Conservation (phyloP, 352 stramenopile genomes). For the Phytophthora sojae region DNA sequence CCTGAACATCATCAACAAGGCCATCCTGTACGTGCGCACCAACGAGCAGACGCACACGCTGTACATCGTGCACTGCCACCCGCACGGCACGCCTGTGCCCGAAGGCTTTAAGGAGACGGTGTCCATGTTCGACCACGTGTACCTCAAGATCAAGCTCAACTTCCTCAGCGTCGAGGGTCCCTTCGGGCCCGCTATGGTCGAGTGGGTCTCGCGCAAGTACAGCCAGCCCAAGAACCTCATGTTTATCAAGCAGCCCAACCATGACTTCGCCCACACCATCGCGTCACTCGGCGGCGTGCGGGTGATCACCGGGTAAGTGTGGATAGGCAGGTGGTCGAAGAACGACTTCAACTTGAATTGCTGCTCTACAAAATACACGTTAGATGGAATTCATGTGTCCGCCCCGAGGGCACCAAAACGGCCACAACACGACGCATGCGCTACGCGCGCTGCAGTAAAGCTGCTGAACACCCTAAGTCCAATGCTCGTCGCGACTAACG, state of each 20-base stretch:
- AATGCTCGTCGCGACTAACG: neutral
- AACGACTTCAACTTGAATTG: conserved; percentile 21
- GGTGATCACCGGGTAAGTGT: conserved; percentile 89
- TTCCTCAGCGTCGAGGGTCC: conserved; percentile 89
- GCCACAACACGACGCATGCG: neutral
- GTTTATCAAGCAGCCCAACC: conserved; percentile 97
- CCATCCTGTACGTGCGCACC: conserved; percentile 94
- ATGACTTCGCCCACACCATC: conserved; percentile 94
- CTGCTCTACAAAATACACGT: conserved; percentile 1
- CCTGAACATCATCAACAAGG: conserved; percentile 95
- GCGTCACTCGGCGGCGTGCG: conserved; percentile 91
- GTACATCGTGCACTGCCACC: conserved; percentile 92
- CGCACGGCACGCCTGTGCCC: conserved; percentile 59
- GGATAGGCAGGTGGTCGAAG: neutral
- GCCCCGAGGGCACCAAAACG: neutral
- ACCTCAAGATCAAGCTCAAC: conserved; percentile 96
- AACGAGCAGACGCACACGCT: conserved; percentile 94
- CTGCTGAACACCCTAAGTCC: neutral
- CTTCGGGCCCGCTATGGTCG: conserved; percentile 91
- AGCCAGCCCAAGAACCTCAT: conserved; percentile 95
- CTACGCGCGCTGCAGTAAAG: neutral
- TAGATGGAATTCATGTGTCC: neutral
- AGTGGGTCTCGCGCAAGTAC: conserved; percentile 92
- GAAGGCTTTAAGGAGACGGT: conserved; percentile 89
- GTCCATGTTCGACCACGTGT: conserved; percentile 93